Conservation (phyloP, 805 yeast genomes). For the Tetrapisispora phaffii region DNA sequence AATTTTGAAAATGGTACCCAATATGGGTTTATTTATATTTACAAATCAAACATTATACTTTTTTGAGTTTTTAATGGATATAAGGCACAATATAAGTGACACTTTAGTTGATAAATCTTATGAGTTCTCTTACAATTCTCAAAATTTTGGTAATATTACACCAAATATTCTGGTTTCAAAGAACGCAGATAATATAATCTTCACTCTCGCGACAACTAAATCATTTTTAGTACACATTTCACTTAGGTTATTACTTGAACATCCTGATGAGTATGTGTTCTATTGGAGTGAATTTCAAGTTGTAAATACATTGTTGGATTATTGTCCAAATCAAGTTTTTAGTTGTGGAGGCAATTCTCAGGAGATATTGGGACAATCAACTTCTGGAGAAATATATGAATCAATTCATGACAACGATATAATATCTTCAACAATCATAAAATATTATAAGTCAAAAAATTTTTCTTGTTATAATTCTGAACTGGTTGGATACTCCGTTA, state of each 20-base stretch:
- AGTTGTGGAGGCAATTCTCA: too few relatives aligned
- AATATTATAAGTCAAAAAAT: background rate
- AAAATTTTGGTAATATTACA: background rate
- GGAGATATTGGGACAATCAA: background rate
- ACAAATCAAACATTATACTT: constrained; percentile 7
- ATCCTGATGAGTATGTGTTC: constrained; percentile 5
- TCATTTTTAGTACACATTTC: constrained; percentile 3
- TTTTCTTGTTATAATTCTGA: background rate
- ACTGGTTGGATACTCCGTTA: background rate
- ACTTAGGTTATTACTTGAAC: constrained; percentile 5
- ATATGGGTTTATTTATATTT: constrained; percentile 17
- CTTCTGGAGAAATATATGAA: background rate
- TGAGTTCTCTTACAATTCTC: background rate
- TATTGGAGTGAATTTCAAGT: constrained; percentile 5
- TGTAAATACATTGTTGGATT: background rate
- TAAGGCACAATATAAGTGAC: constrained; percentile 12
- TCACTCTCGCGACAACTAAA: constrained; percentile 3
- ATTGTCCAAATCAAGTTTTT: background rate
- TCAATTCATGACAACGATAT: background rate
- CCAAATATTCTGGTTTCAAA: constrained; percentile 1
- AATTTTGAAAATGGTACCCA: constrained; percentile 10
- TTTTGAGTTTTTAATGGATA: constrained; percentile 11
- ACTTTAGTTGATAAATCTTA: constrained; percentile 3
- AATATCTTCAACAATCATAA: background rate
- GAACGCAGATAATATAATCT: constrained; percentile 4